Percentiles rank a stretch among this genome's conserved stretches.
These are phyloP conservation scores for Setaria italica DNA, from an alignment of 202 grass and related monocot species.

Conservation along the genomic window DNA sequence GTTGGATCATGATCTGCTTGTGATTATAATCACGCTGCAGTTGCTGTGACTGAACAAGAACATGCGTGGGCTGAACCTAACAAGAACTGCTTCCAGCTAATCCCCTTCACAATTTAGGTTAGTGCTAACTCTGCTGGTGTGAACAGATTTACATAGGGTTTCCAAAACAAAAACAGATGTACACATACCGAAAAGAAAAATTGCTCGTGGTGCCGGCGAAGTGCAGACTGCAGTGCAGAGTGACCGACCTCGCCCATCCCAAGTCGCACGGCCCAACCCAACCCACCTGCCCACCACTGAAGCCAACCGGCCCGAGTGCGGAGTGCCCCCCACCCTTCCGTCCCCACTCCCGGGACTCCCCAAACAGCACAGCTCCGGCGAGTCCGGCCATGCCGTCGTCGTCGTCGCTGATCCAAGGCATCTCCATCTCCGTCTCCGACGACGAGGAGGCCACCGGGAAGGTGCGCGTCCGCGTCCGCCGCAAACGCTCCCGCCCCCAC, in stretches of 20 bases:
- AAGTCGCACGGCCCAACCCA: slow-evolving; percentile 27
- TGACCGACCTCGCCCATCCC: not conserved
- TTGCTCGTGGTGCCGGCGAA: not conserved
- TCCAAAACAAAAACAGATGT: too few relatives aligned
- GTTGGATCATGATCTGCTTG: not conserved
- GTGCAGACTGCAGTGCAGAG: not conserved
- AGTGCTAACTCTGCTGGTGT: not conserved
- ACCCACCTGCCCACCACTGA: slow-evolving; percentile 10
- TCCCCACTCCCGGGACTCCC: slow-evolving; percentile 1
- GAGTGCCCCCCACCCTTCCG: not conserved
- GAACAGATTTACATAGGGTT: not conserved
- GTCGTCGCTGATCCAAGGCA: slow-evolving; percentile 69
- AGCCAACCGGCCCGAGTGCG: slow-evolving; percentile 8
- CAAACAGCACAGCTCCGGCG: not conserved
- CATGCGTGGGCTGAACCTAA: not conserved
- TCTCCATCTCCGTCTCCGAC: slow-evolving; percentile 86
- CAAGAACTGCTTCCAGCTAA: not conserved
- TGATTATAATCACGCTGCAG: not conserved
- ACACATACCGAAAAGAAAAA: not conserved
- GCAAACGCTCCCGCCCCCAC: slow-evolving; percentile 53
- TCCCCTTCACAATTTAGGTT: not conserved
- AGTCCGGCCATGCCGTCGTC: slow-evolving; percentile 44
- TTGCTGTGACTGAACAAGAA: not conserved
- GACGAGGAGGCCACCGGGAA: slow-evolving; percentile 72
- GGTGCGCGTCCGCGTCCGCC: slow-evolving; percentile 63